Percentiles rank a stretch among this genome's conserved stretches.
These are phyloP conservation scores for Oryza meyeriana DNA, from an alignment of 176 grass and related monocot species.

Conservation along the genomic window DNA sequence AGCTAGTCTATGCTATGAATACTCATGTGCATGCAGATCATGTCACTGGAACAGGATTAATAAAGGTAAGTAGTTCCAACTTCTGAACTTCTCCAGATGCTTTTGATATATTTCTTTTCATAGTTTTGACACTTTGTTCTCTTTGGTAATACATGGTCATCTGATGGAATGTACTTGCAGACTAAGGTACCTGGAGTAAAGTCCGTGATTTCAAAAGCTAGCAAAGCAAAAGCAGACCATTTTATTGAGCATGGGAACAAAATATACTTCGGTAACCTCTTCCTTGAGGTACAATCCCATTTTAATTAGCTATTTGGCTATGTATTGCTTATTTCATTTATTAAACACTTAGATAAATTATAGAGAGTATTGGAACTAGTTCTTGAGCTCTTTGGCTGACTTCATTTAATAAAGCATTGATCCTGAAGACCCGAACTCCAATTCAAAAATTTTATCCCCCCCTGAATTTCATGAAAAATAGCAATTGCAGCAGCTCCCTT, in stretches of 20 bases:
- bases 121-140: background rate
- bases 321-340: background rate
- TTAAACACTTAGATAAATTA: background rate
- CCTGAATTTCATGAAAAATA: background rate
- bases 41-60: conserved; percentile 78
- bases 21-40: conserved; percentile 99
- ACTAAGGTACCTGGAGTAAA: conserved; percentile 68
- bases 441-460: background rate
- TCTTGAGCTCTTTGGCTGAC: background rate
- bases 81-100: background rate
- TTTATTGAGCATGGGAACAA: conserved; percentile 84
- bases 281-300: conserved; percentile 66
- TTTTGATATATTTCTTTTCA: background rate
- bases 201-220: conserved; percentile 78
- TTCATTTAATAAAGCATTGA: background rate
- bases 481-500: background rate
- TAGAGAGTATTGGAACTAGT: background rate
- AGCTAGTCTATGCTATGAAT: conserved; percentile 91
- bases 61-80: conserved; percentile 59
- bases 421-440: background rate
- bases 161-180: conserved; percentile 35
- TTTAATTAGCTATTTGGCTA: background rate
- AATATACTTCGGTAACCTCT: conserved; percentile 80
- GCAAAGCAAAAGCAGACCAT: conserved; percentile 67
- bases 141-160: background rate